Evolutionary conservation across 345 rosid genomes (phyloP).

Genomic region (Euphorbia tirucalli): DNA sequence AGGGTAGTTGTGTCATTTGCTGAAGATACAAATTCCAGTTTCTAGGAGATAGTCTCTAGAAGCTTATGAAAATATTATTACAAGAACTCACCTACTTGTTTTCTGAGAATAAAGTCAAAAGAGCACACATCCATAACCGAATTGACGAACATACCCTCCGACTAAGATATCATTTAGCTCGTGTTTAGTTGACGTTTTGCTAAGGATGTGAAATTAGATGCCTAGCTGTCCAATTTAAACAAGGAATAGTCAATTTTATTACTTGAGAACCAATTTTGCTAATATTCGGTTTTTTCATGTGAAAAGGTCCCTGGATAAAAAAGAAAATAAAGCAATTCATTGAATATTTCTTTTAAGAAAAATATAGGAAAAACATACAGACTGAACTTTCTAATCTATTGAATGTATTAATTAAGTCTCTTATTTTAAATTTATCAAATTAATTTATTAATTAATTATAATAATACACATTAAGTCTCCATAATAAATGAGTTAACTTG

Average conservation of each 20-base stretch:
- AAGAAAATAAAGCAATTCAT: background rate
- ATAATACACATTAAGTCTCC: too few relatives aligned
- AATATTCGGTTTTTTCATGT: background rate
- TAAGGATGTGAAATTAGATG: background rate
- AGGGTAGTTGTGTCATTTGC: conserved; percentile 8
- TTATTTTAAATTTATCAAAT: too few relatives aligned
- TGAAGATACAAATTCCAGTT: background rate
- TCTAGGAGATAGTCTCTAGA: conserved; percentile 25
- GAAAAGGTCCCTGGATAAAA: background rate
- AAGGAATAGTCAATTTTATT: background rate
- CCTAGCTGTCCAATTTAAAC: background rate
- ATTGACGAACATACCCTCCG: conserved; percentile 20
- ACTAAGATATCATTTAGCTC: background rate
- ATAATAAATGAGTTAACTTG: too few relatives aligned
- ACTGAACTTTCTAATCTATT: too few relatives aligned
- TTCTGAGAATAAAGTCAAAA: background rate
- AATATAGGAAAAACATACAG: too few relatives aligned
- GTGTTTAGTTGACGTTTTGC: conserved; percentile 6
- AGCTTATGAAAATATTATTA: conserved; percentile 13
- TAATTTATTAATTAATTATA: too few relatives aligned
- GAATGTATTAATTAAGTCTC: too few relatives aligned
- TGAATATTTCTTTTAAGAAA: too few relatives aligned
- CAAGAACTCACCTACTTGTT: conserved; percentile 12
- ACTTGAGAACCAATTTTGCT: background rate
- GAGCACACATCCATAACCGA: background rate